Base-by-base conservation (phyloP, 768 basidiomycete genomes). In the Cubamyces lactineus region DNA sequence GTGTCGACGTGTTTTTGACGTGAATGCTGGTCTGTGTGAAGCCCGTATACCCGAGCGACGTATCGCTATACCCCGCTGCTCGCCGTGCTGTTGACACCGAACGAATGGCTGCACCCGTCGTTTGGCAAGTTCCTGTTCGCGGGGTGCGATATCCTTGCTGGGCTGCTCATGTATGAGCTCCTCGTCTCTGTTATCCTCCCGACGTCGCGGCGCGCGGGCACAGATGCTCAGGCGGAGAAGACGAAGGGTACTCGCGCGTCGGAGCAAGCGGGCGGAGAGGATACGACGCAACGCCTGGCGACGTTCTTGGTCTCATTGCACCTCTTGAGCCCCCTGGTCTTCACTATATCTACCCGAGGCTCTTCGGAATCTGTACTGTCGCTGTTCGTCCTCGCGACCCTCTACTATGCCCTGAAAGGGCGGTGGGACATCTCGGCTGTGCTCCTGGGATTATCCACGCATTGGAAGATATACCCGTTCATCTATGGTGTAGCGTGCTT, bases 391-490 rank as follows among this genome's bases (percentile, higher is more conserved):
- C 80, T 97, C 41, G 75, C 83, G 53, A 86, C 88, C 0, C 75
- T 96, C 26, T 84, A 84, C 70, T 80, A 75, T 30, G 84, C 86
- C 1, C 74, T 89, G 60, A 80, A 81, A 43, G 78, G 76, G 3
- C 78, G 78, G 46, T 90, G 91, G 86, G 80, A 83, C 51, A 63
- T 74, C 3, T 85, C 93, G 0, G 95, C 93, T 0, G 66, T 92
- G 5, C 70, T 88, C 57, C 79, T 96, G 21, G 97, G 94, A 0
- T 67, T 94, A 42, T 88, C 91, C 63, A 87, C 94, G 0, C 95
- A 98, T 69, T 96, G 94, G 92, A 99, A 99, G 76, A 92, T 99
- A 58, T 98, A 97, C 70, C 97, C 97, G 0, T 79, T 96, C 66
- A 85, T 99, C 58, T 98, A 98, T 72, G 92, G 89, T 0, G 82